Conservation (phyloP, 2,329 filamentous ascomycete species). For the Apiospora hydei region DNA sequence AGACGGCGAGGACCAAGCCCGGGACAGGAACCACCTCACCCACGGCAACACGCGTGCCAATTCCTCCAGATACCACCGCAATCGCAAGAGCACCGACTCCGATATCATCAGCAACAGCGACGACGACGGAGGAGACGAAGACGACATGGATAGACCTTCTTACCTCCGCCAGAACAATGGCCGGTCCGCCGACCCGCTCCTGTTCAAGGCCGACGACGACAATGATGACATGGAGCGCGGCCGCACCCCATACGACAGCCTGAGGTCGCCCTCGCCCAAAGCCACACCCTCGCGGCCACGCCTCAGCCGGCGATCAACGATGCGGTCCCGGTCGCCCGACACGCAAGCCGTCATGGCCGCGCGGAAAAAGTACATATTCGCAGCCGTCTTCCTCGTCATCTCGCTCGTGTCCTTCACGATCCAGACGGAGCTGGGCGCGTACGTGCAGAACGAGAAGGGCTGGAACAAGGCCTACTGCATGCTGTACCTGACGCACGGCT, state of each 20-base stretch:
- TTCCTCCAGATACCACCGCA: background rate
- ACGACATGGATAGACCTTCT: conserved; percentile 48
- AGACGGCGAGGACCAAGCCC: conserved; percentile 25
- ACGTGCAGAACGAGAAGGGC: conserved; percentile 89
- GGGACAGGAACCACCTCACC: background rate
- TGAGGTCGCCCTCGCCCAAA: conserved; percentile 38
- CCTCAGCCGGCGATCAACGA: conserved; percentile 67
- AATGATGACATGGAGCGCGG: conserved; percentile 38
- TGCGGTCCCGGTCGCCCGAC: conserved; percentile 81
- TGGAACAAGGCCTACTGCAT: conserved; percentile 99
- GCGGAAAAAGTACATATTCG: conserved; percentile 85
- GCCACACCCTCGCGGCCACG: conserved; percentile 45
- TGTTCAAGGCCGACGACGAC: conserved; percentile 44
- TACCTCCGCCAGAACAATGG: conserved; percentile 55
- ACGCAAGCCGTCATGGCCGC: conserved; percentile 70
- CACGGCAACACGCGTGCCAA: conserved; percentile 12
- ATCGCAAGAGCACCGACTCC: conserved; percentile 31
- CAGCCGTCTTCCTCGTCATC: conserved; percentile 81
- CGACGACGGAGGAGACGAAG: conserved; percentile 45
- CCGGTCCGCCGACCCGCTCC: conserved; percentile 52
- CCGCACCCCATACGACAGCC: conserved; percentile 36
- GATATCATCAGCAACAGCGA: conserved; percentile 31
- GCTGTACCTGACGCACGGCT: conserved; percentile 97
- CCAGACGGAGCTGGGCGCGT: conserved; percentile 94
- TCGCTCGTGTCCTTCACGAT: conserved; percentile 89